Conservation (phyloP, 768 basidiomycete species). For the Hygrocybe coccinea region DNA sequence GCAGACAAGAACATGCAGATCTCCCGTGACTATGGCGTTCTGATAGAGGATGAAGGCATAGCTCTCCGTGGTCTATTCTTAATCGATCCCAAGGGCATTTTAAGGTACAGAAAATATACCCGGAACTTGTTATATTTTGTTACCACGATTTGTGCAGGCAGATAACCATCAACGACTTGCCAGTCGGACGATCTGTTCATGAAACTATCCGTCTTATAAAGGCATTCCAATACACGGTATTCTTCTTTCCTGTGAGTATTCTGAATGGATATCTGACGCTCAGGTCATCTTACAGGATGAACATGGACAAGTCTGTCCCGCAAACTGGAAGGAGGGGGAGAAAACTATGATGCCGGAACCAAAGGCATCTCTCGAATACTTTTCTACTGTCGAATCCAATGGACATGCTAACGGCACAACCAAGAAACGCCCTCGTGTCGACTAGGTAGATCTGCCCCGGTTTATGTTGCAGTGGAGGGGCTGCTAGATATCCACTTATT, state of each 20-base stretch:
- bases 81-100: slow-evolving; percentile 76
- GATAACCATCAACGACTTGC: slow-evolving; percentile 87
- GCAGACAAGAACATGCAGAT: slow-evolving; percentile 78
- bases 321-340: slow-evolving; percentile 78
- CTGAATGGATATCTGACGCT: background rate
- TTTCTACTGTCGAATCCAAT: slow-evolving; percentile 35
- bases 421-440: slow-evolving; percentile 57
- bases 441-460: slow-evolving; percentile 30
- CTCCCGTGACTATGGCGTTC: slow-evolving; percentile 80
- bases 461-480: background rate
- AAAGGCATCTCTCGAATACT: slow-evolving; percentile 69
- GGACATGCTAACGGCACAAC: slow-evolving; percentile 22
- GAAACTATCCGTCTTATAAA: slow-evolving; percentile 88
- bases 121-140: background rate
- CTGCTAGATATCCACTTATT: background rate
- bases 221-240: slow-evolving; percentile 86
- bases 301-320: slow-evolving; percentile 91
- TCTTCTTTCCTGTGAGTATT: slow-evolving; percentile 20
- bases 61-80: slow-evolving; percentile 84
- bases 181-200: slow-evolving; percentile 92
- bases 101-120: slow-evolving; percentile 43
- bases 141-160: slow-evolving; percentile 42
- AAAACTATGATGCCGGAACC: slow-evolving; percentile 84
- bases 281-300: slow-evolving; percentile 49
- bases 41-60: slow-evolving; percentile 84